These are phyloP conservation scores for Leavenworthia alabamica DNA, from an alignment of 345 rosid genomes.

Conservation along the genomic window DNA sequence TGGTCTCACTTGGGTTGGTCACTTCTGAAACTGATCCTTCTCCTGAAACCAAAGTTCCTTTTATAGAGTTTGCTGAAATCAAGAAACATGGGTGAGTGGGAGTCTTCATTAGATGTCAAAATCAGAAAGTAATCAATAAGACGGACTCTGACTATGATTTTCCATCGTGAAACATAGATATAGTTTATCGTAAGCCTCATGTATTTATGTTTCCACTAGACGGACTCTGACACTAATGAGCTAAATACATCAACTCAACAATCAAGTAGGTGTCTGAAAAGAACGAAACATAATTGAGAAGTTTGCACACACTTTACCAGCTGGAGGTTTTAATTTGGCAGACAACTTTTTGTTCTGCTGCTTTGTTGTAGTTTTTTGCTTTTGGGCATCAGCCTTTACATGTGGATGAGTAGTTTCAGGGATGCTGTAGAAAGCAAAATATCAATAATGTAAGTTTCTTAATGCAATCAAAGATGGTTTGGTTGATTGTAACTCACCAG, in stretches of 20 bases:
- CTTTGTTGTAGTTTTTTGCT: conserved; percentile 24
- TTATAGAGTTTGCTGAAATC: background rate
- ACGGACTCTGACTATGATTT: background rate
- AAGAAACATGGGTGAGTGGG: conserved; percentile 1
- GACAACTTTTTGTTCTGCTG: conserved; percentile 27
- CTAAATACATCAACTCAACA: background rate
- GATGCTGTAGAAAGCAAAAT: conserved; percentile 28
- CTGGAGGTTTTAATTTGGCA: conserved; percentile 17
- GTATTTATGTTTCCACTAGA: conserved; percentile 1
- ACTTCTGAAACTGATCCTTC: conserved; percentile 28
- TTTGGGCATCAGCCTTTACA: conserved; percentile 21
- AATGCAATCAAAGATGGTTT: background rate
- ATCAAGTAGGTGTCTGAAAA: background rate
- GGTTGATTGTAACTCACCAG: conserved; percentile 38
- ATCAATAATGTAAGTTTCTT: background rate
- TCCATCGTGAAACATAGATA: background rate
- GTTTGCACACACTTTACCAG: conserved; percentile 35
- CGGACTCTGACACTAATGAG: background rate
- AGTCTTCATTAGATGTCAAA: background rate
- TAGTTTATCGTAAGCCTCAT: background rate
- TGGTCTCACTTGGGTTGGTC: conserved; percentile 16
- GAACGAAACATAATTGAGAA: background rate
- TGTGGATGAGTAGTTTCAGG: conserved; percentile 15
- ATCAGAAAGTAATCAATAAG: background rate
- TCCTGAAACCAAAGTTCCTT: conserved; percentile 14